Percentiles rank a stretch among this genome's conserved stretches.
Conservation (phyloP, 495 filamentous ascomycete species). For the Daldinia childiae region DNA sequence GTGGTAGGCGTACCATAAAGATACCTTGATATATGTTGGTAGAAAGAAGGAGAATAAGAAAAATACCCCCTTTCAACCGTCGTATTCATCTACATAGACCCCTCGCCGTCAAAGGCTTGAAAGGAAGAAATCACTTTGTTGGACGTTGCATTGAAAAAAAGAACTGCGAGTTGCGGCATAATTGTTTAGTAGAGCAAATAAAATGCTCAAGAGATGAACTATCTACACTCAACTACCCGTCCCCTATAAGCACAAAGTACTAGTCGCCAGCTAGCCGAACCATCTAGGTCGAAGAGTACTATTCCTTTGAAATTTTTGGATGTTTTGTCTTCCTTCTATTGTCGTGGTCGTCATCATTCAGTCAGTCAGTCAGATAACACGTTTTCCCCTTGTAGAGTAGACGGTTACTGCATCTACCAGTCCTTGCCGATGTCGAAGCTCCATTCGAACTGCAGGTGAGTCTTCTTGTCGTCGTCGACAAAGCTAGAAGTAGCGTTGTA, state of each 20-base stretch:
- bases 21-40: slow-evolving; percentile 20
- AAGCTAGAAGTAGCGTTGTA: slow-evolving; percentile 89
- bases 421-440: slow-evolving; percentile 93
- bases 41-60: slow-evolving; percentile 14
- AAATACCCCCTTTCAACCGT: slow-evolving; percentile 32
- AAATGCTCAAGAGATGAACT: slow-evolving; percentile 16
- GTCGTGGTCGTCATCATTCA: slow-evolving; percentile 1
- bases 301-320: slow-evolving; percentile 2
- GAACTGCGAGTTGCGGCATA: slow-evolving; percentile 6
- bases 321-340: neutral
- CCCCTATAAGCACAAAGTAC: slow-evolving; percentile 12
- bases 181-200: slow-evolving; percentile 7
- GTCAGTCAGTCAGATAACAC: slow-evolving; percentile 4
- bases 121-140: slow-evolving; percentile 13
- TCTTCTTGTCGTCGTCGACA: slow-evolving; percentile 88
- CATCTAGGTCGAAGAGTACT: slow-evolving; percentile 5
- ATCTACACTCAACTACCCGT: slow-evolving; percentile 29
- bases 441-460: slow-evolving; percentile 91
- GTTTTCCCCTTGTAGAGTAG: neutral
- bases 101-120: slow-evolving; percentile 1
- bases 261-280: slow-evolving; percentile 1
- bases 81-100: slow-evolving; percentile 20
- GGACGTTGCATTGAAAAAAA: slow-evolving; percentile 11
- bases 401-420: slow-evolving; percentile 66
- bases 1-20: slow-evolving; percentile 4